Conservation (phyloP, 768 basidiomycete species). For the Crepidotus variabilis region DNA sequence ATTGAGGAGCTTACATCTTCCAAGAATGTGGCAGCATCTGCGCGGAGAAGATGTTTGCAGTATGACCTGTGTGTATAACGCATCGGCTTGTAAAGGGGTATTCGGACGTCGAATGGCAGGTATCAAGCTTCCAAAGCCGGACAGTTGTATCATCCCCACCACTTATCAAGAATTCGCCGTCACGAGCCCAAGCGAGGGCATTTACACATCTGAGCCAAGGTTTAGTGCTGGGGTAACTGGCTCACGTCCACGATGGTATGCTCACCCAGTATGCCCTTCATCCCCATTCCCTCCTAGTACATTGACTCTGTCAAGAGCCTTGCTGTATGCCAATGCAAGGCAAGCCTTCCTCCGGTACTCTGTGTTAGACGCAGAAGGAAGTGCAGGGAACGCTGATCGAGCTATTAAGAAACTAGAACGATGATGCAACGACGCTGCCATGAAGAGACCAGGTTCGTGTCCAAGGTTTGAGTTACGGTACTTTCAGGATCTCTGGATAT, state of each 20-base stretch:
- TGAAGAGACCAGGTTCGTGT: neutral
- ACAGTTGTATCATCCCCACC: constrained; percentile 77
- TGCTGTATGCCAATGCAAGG: constrained; percentile 20
- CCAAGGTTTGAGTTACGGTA: neutral
- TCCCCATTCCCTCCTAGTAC: constrained; percentile 57
- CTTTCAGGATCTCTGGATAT: too few relatives aligned
- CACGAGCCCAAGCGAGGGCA: constrained; percentile 67
- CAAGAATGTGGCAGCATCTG: constrained; percentile 76
- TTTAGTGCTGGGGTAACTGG: neutral
- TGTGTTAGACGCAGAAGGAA: neutral
- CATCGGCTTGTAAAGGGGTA: constrained; percentile 66
- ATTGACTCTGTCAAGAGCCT: constrained; percentile 58
- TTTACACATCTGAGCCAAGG: constrained; percentile 60
- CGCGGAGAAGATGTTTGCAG: constrained; percentile 80
- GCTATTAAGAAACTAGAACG: neutral
- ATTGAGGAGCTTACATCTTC: constrained; percentile 54
- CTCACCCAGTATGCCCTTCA: constrained; percentile 70
- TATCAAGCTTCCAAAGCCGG: constrained; percentile 74
- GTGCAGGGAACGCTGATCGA: neutral
- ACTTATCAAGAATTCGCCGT: constrained; percentile 62
- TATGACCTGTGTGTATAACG: constrained; percentile 77
- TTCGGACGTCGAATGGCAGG: constrained; percentile 34
- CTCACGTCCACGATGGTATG: too few relatives aligned
- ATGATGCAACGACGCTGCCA: neutral
- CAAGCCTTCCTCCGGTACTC: constrained; percentile 27